Evolutionary conservation across 1,284 basidiomycete genomes (phyloP).

Genomic region (Leccinum pachyderme): DNA sequence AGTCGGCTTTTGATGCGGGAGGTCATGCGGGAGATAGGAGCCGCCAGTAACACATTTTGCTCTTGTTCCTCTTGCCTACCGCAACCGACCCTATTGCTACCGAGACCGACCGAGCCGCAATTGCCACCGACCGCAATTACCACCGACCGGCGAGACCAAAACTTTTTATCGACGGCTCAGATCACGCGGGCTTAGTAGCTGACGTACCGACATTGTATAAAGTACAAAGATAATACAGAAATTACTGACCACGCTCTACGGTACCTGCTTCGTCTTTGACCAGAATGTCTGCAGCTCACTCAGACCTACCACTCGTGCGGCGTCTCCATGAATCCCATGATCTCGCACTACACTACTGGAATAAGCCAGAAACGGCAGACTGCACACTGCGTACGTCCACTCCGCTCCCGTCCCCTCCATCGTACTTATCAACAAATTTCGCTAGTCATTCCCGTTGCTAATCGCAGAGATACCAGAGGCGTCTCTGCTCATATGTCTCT

Average conservation of each 20-base stretch:
- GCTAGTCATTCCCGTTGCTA: conserved; percentile 52
- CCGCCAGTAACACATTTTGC: too few species aligned
- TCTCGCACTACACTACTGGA: conserved; percentile 49
- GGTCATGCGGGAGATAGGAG: too few species aligned
- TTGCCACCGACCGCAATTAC: background rate
- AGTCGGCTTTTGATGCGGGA: background rate
- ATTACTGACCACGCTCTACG: too few species aligned
- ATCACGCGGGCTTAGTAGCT: background rate
- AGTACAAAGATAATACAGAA: too few species aligned
- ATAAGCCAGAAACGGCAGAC: conserved; percentile 68
- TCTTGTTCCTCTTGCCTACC: background rate
- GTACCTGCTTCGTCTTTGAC: too few species aligned
- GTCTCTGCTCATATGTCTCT: conserved; percentile 42
- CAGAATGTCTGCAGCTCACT: background rate
- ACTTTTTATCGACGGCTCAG: background rate
- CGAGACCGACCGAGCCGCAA: background rate
- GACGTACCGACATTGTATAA: background rate
- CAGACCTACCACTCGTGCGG: conserved; percentile 19
- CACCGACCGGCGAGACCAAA: conserved; percentile 10
- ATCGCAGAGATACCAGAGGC: conserved; percentile 25
- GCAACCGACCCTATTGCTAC: background rate
- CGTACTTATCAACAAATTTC: background rate
- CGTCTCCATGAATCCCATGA: conserved; percentile 3
- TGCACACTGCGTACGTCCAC: conserved; percentile 62
- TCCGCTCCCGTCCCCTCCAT: background rate